phyloP scores from a whole-genome alignment of 1,284 basidiomycete species.

The Ganoderma boninense region DNA sequence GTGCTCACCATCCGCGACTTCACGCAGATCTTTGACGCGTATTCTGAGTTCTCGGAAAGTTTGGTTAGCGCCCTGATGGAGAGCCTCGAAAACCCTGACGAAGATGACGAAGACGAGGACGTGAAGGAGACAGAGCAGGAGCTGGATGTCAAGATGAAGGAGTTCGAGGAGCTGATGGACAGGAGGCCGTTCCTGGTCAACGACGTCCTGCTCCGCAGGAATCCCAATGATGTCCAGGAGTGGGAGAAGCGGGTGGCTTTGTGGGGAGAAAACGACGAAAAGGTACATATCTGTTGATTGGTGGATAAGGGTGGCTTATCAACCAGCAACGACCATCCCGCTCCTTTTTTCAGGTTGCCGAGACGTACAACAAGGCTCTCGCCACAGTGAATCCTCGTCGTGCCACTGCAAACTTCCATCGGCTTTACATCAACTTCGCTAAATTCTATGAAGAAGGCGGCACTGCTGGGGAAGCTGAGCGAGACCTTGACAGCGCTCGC shows the following conservation, averaged over 20 bases:
- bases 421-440: slow-evolving; percentile 94
- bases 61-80: slow-evolving; percentile 95
- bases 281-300: slow-evolving; percentile 54
- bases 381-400: slow-evolving; percentile 91
- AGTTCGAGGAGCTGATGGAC: slow-evolving; percentile 96
- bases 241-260: slow-evolving; percentile 99
- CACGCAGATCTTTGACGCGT: slow-evolving; percentile 98
- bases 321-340: background rate
- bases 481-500: slow-evolving; percentile 86
- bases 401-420: slow-evolving; percentile 91
- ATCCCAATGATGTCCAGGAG: slow-evolving; percentile 98
- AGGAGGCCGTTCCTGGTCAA: slow-evolving; percentile 96
- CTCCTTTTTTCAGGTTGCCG: slow-evolving; percentile 71
- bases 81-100: slow-evolving; percentile 71
- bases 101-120: slow-evolving; percentile 81
- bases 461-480: slow-evolving; percentile 76
- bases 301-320: background rate
- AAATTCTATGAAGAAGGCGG: slow-evolving; percentile 99
- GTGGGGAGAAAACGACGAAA: slow-evolving; percentile 93
- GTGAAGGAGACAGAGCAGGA: slow-evolving; percentile 86
- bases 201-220: slow-evolving; percentile 92
- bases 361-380: slow-evolving; percentile 91
- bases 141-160: slow-evolving; percentile 90
- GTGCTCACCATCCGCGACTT: slow-evolving; percentile 98
- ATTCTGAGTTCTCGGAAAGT: slow-evolving; percentile 93